These are phyloP conservation scores for Amylostereum chailletii DNA, from an alignment of 1,284 basidiomycete genomes.

Conservation along the genomic window DNA sequence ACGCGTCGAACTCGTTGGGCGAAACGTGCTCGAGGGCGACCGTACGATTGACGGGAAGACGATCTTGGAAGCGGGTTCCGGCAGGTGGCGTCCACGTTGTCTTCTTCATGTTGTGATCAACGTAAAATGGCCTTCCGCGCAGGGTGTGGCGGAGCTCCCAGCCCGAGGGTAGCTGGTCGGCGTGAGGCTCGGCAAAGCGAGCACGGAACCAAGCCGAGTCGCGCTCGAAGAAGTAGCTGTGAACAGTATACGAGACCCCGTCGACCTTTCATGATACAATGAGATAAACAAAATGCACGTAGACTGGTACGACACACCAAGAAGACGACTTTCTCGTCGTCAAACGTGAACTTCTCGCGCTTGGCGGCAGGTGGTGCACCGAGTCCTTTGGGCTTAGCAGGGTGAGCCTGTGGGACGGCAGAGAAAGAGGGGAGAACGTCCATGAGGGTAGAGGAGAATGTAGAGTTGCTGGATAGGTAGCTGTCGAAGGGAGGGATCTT, in stretches of 20 bases:
- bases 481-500: too few species aligned
- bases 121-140: not conserved
- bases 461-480: too few species aligned
- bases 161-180: not conserved
- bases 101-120: not conserved
- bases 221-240: not conserved
- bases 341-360: constrained; percentile 3
- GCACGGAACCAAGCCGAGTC: not conserved
- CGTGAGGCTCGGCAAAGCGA: not conserved
- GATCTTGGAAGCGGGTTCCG: not conserved
- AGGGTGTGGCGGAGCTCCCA: not conserved
- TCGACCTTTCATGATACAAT: not conserved
- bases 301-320: not conserved
- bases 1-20: constrained; percentile 5
- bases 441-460: too few species aligned
- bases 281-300: not conserved
- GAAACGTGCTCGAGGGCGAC: constrained; percentile 1
- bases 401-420: too few species aligned
- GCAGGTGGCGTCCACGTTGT: not conserved
- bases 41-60: not conserved
- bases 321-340: constrained; percentile 6
- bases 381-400: too few species aligned
- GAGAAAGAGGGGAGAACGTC: too few species aligned
- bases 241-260: not conserved
- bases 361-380: too few species aligned